Percentiles rank a stretch among this genome's conserved stretches.
Evolutionary conservation across 2,329 filamentous ascomycete genomes (phyloP).

Genomic region (Fusarium camptoceras): DNA sequence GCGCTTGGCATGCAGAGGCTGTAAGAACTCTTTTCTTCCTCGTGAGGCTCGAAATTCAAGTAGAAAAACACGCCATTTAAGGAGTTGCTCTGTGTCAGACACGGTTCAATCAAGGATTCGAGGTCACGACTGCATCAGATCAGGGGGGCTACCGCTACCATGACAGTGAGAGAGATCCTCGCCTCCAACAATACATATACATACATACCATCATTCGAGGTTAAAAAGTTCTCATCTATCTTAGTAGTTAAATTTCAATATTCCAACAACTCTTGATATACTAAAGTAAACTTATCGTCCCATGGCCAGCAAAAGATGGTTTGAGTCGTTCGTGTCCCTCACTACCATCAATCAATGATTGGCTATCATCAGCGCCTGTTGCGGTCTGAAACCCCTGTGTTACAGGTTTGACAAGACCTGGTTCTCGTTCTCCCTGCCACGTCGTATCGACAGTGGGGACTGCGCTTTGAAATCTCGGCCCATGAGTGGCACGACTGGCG

Average conservation of each 20-base stretch:
- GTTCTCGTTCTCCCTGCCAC: conserved; percentile 27
- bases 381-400: conserved; percentile 43
- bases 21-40: conserved; percentile 7
- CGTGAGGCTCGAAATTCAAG: conserved; percentile 3
- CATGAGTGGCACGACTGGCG: conserved; percentile 17
- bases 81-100: conserved; percentile 32
- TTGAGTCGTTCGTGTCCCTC: conserved; percentile 18
- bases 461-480: conserved; percentile 11
- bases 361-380: conserved; percentile 1
- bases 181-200: neutral
- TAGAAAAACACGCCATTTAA: conserved; percentile 39
- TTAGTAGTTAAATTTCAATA: too few species aligned
- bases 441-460: conserved; percentile 33
- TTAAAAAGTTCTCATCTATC: neutral
- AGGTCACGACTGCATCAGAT: conserved; percentile 4
- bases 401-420: conserved; percentile 44
- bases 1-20: conserved; percentile 38
- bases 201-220: neutral
- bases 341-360: conserved; percentile 16
- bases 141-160: neutral
- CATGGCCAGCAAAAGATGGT: conserved; percentile 7
- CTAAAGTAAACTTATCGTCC: neutral
- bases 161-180: neutral
- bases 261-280: neutral
- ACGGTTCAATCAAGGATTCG: conserved; percentile 15